Evolutionary conservation across 2,329 filamentous ascomycete species (phyloP).

Genomic region (Periconia sp.): DNA sequence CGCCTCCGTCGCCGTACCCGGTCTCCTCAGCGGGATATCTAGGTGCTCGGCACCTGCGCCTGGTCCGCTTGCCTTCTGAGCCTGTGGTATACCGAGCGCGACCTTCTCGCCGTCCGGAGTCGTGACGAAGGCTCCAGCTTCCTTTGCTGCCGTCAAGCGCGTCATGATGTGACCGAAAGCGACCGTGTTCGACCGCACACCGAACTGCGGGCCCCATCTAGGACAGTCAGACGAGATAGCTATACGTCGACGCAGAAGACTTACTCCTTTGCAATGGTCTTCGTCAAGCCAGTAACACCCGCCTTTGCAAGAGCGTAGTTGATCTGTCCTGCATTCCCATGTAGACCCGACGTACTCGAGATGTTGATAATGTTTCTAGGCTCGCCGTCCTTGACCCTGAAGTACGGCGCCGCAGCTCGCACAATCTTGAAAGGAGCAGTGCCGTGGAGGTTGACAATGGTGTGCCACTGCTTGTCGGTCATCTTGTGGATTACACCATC

Average conservation of each 20-base stretch:
- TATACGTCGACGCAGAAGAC: slow-evolving; percentile 15
- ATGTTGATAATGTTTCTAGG: slow-evolving; percentile 83
- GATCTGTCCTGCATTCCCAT: slow-evolving; percentile 89
- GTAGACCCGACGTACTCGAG: slow-evolving; percentile 77
- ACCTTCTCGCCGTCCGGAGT: slow-evolving; percentile 70
- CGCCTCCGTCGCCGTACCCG: slow-evolving; percentile 80
- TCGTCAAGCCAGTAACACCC: slow-evolving; percentile 80
- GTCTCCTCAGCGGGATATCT: slow-evolving; percentile 80
- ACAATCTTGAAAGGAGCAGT: slow-evolving; percentile 87
- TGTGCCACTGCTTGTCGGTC: slow-evolving; percentile 90
- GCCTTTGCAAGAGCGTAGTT: slow-evolving; percentile 90
- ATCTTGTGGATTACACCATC: slow-evolving; percentile 93
- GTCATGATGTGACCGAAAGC: slow-evolving; percentile 85
- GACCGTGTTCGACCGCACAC: slow-evolving; percentile 81
- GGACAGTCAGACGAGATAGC: slow-evolving; percentile 9
- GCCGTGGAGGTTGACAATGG: slow-evolving; percentile 81
- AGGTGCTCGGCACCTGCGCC: slow-evolving; percentile 49
- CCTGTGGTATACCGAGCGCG: slow-evolving; percentile 48
- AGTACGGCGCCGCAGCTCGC: slow-evolving; percentile 79
- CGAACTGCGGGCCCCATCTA: slow-evolving; percentile 79
- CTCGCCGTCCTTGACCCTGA: slow-evolving; percentile 83
- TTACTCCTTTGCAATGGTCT: slow-evolving; percentile 83
- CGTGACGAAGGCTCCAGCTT: slow-evolving; percentile 78
- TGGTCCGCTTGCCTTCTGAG: slow-evolving; percentile 51
- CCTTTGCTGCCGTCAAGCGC: slow-evolving; percentile 81